Evolutionary conservation across 805 yeast genomes (phyloP), one percentile per base, ranked within the genome.

Genomic region (Diddensiella caesifluorescens): DNA sequence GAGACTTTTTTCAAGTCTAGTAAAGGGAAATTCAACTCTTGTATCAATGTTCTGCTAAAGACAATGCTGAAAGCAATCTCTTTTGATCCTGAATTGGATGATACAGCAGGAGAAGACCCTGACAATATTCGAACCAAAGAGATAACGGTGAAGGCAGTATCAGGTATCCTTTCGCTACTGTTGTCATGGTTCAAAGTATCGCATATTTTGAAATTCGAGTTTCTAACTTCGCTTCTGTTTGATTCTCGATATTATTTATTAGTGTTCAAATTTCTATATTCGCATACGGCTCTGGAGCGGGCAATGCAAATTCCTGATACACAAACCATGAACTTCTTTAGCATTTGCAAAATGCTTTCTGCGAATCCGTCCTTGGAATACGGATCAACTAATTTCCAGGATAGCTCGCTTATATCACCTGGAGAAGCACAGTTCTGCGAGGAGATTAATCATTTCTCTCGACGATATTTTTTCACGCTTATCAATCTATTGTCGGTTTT

Each of bases 151-250:
- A 82, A 79, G 50, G 74, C 80, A 3, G 64, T 80, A 2, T 67
- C 81, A 0, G 74, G 75, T 1, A 70, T 78, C 1, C 42, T 86
- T 1, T 51, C 64, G 7, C 52, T 75, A 16, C 56, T 92, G 16
- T 57, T 81, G 25, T 74, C 73, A 52, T 89, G 97, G 96, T 81
- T 85, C 58, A 84, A 83, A 56, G 59, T 72, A 6, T 81, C 77
- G 34, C 96, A 92, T 58, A 65, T 87, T 2, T 59, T 89, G 48
- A 89, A 90, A 59, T 80, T 73, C 58, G 94, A 87, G 57, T 84
- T 80, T 52, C 64, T 90, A 10, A 61, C 82, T 4, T 73, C 84
- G 0, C 57, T 89, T 32, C 60, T 92, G 20, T 83, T 81, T 59
- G 97, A 92, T 58, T 74, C 81, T 22, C 78, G 79, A 44, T 82